Evolutionary conservation across 2,329 filamentous ascomycete genomes (phyloP).

Genomic region (Calonectria ilicicola): DNA sequence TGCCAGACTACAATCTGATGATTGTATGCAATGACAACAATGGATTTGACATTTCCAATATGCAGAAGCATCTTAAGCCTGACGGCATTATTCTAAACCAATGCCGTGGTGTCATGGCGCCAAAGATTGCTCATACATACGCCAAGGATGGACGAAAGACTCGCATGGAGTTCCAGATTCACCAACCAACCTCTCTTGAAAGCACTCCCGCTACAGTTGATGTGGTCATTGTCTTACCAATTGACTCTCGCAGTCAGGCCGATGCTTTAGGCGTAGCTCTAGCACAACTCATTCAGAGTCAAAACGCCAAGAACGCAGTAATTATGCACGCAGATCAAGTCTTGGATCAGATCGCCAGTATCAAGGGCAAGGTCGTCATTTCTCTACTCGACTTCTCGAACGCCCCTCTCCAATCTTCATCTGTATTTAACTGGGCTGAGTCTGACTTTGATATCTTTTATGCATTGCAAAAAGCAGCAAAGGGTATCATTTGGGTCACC

Average conservation of each 20-base stretch:
- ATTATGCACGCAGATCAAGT: constrained; percentile 25
- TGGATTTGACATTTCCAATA: constrained; percentile 20
- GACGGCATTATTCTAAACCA: constrained; percentile 46
- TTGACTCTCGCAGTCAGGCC: constrained; percentile 13
- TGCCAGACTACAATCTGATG: constrained; percentile 50
- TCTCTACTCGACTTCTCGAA: constrained; percentile 59
- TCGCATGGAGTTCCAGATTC: constrained; percentile 18
- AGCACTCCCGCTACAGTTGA: background rate
- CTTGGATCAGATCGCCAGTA: constrained; percentile 14
- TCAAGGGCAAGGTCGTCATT: constrained; percentile 51
- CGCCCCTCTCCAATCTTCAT: constrained; percentile 34
- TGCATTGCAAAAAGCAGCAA: constrained; percentile 49
- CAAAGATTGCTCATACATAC: background rate
- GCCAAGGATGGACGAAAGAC: background rate
- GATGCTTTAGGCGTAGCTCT: background rate
- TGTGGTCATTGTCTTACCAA: constrained; percentile 34
- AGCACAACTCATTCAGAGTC: background rate
- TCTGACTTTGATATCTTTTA: constrained; percentile 56
- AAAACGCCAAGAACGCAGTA: background rate
- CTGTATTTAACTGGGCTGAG: constrained; percentile 54
- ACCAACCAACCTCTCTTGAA: background rate
- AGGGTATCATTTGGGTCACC: constrained; percentile 62
- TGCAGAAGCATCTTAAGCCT: constrained; percentile 41
- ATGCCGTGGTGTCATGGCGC: background rate
- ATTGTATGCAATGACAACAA: constrained; percentile 36